Conservation (phyloP, 2,329 filamentous ascomycete species). For the Ophiosphaerella herpotricha region DNA sequence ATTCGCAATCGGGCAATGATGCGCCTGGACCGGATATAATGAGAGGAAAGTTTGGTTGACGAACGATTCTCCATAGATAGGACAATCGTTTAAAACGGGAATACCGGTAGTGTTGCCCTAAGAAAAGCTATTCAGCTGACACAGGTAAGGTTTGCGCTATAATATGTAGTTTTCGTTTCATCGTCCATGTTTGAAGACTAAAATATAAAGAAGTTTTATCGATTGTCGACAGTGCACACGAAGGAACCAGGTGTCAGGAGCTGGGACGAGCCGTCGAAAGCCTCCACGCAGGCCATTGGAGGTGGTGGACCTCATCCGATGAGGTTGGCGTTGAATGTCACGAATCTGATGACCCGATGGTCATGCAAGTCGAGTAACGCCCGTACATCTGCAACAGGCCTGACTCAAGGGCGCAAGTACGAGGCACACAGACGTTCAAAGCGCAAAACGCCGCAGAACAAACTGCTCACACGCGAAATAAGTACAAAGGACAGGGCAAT, state of each 20-base stretch:
- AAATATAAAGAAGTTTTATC: conserved; percentile 37
- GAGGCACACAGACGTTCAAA: neutral
- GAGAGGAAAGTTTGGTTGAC: neutral
- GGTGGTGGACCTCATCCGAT: conserved; percentile 10
- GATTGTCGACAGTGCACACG: conserved; percentile 17
- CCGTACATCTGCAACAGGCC: neutral
- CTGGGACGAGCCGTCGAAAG: no score
- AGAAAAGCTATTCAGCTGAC: conserved; percentile 1
- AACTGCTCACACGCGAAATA: neutral
- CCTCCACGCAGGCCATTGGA: conserved; percentile 4
- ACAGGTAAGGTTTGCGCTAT: conserved; percentile 11
- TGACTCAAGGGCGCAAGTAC: neutral
- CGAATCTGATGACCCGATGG: conserved; percentile 2
- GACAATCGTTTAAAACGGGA: neutral
- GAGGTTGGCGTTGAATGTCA: conserved; percentile 3
- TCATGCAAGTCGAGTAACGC: neutral
- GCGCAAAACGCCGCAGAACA: conserved; percentile 2
- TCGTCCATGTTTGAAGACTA: conserved; percentile 10
- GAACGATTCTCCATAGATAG: neutral
- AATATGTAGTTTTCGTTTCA: conserved; percentile 19
- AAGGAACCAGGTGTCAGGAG: no score
- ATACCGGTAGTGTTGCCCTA: neutral
- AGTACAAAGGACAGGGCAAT: neutral
- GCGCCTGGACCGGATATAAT: neutral
- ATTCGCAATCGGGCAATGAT: neutral